These are phyloP conservation scores for Pseudoneurospora amorphoporcata DNA, from an alignment of 495 filamentous ascomycete species.

Conservation along the genomic window DNA sequence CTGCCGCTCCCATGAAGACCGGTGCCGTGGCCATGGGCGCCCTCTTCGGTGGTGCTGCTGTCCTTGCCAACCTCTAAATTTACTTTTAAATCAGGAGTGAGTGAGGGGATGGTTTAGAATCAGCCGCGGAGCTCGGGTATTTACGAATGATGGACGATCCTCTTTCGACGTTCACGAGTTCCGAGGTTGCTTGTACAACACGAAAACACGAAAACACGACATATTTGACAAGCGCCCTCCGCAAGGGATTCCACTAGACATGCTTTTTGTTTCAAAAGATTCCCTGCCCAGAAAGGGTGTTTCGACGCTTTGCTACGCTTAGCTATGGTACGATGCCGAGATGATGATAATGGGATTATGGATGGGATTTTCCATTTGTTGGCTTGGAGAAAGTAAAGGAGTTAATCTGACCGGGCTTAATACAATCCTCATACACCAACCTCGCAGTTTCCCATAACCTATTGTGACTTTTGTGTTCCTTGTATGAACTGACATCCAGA, in stretches of 20 bases:
- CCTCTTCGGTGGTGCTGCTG: conserved; percentile 26
- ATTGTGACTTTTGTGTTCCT: neutral
- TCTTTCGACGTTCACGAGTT: neutral
- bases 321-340: neutral
- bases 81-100: neutral
- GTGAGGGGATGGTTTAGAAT: neutral
- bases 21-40: conserved; percentile 27
- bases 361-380: neutral
- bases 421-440: neutral
- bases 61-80: conserved; percentile 19
- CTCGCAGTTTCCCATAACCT: neutral
- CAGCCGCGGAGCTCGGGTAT: neutral
- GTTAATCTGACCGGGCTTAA: neutral
- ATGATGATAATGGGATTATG: neutral
- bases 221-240: neutral
- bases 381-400: neutral
- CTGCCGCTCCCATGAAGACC: conserved; percentile 16
- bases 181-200: neutral
- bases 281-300: neutral
- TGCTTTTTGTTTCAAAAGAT: neutral
- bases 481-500: neutral
- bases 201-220: neutral
- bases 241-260: neutral
- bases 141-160: neutral
- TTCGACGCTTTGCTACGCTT: neutral